These are phyloP conservation scores for Boletus subparvulus DNA, from an alignment of 768 basidiomycete genomes.

Conservation along the genomic window DNA sequence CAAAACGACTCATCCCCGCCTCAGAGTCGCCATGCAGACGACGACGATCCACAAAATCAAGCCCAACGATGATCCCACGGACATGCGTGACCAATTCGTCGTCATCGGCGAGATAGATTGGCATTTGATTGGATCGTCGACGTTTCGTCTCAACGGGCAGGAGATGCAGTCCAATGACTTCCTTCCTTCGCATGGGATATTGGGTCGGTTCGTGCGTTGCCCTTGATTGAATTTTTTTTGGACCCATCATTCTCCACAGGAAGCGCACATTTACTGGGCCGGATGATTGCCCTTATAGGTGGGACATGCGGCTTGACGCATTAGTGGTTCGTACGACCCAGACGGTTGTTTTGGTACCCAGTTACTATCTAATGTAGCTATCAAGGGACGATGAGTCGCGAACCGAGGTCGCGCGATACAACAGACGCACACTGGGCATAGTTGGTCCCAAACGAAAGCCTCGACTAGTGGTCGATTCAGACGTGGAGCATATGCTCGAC, in stretches of 20 bases:
- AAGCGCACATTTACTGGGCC: slow-evolving; percentile 34
- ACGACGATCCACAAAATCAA: slow-evolving; percentile 29
- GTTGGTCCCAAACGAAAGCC: slow-evolving; percentile 18
- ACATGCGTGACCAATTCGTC: slow-evolving; percentile 32
- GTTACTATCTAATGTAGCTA: slow-evolving; percentile 7
- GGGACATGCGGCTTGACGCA: slow-evolving; percentile 22
- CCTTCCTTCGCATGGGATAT: slow-evolving; percentile 22
- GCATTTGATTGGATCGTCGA: slow-evolving; percentile 30
- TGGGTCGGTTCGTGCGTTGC: slow-evolving; percentile 19
- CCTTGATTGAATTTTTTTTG: not conserved
- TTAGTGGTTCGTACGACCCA: slow-evolving; percentile 16
- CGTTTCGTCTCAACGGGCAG: slow-evolving; percentile 28
- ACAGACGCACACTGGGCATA: slow-evolving; percentile 19
- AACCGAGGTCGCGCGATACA: slow-evolving; percentile 21
- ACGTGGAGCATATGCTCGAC: slow-evolving; percentile 27
- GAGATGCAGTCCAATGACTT: slow-evolving; percentile 27
- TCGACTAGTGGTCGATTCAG: slow-evolving; percentile 19
- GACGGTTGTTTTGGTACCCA: not conserved
- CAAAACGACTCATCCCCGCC: slow-evolving; percentile 25
- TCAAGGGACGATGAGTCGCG: slow-evolving; percentile 17
- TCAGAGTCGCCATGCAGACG: slow-evolving; percentile 6
- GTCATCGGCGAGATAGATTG: slow-evolving; percentile 37
- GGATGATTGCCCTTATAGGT: slow-evolving; percentile 36
- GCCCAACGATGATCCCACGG: slow-evolving; percentile 19
- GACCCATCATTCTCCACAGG: not conserved